phyloP scores from a whole-genome alignment of 192 early-diverging fungal genomes.

The Tieghemiomyces parasiticus region DNA sequence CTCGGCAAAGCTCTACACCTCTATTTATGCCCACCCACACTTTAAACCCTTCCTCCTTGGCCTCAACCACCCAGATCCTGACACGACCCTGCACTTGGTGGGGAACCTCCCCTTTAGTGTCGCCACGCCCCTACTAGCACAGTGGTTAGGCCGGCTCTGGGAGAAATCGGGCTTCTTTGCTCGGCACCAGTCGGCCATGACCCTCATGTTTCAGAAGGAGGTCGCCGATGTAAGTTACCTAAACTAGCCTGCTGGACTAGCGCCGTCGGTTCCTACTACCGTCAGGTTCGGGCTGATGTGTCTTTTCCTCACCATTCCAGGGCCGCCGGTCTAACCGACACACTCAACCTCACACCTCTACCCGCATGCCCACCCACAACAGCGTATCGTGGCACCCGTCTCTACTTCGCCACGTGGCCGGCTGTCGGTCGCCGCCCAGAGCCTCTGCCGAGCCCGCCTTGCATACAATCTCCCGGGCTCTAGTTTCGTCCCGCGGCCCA shows the following conservation, averaged over 20 bases:
- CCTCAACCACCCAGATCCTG: too few species aligned
- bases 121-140: constrained; percentile 49
- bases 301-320: too few species aligned
- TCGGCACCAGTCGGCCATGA: constrained; percentile 36
- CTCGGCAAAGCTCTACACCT: too few species aligned
- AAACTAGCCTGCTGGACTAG: too few species aligned
- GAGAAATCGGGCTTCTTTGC: constrained; percentile 42
- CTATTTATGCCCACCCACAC: too few species aligned
- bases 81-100: constrained; percentile 41
- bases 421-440: constrained; percentile 55
- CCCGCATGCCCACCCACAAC: too few species aligned
- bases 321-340: too few species aligned
- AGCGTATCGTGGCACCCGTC: constrained; percentile 40
- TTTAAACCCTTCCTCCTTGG: too few species aligned
- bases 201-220: constrained; percentile 76
- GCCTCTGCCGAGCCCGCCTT: constrained; percentile 43
- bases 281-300: too few species aligned
- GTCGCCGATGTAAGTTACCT: constrained; percentile 35
- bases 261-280: too few species aligned
- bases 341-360: too few species aligned
- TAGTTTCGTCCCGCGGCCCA: constrained; percentile 62
- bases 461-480: constrained; percentile 42
- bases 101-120: constrained; percentile 71
- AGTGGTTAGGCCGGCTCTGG: constrained; percentile 51
- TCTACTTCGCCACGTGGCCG: constrained; percentile 38